phyloP scores from a whole-genome alignment of 129 eudicot species.

The Dittrichia graveolens region DNA sequence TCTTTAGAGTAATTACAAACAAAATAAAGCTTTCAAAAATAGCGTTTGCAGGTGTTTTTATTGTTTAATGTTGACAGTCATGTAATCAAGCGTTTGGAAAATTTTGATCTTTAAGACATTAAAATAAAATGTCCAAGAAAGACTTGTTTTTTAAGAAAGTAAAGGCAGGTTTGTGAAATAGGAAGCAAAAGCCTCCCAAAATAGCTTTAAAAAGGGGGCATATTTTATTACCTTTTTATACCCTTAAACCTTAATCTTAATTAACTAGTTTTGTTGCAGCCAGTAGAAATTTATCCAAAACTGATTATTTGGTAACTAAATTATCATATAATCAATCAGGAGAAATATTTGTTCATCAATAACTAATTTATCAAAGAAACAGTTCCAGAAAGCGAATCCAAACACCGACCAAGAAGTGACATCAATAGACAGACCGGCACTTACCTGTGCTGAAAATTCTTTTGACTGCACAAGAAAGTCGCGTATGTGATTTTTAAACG shows the following conservation, averaged over 20 bases:
- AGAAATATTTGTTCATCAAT: background rate
- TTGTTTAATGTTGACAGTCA: too few relatives aligned
- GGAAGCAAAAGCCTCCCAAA: too few relatives aligned
- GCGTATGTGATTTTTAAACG: slow-evolving; percentile 86
- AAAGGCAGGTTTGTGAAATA: background rate
- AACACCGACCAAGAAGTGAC: background rate
- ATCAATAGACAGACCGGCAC: background rate
- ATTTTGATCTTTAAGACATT: too few relatives aligned
- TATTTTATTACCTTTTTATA: too few relatives aligned
- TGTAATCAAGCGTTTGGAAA: too few relatives aligned
- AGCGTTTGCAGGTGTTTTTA: too few relatives aligned
- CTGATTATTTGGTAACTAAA: background rate
- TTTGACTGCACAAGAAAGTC: slow-evolving; percentile 97
- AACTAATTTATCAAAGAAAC: background rate
- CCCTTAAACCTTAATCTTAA: too few relatives aligned
- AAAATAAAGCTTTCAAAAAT: background rate
- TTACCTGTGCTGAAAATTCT: slow-evolving; percentile 96
- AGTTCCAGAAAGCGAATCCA: background rate
- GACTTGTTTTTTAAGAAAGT: too few relatives aligned
- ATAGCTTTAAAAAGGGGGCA: too few relatives aligned
- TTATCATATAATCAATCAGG: background rate
- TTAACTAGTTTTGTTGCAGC: background rate
- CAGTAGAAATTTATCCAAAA: background rate
- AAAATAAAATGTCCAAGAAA: too few relatives aligned
- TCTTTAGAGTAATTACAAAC: background rate